These are phyloP conservation scores for Chamaenerion angustifolium DNA, from an alignment of 345 rosid species.

Conservation along the genomic window DNA sequence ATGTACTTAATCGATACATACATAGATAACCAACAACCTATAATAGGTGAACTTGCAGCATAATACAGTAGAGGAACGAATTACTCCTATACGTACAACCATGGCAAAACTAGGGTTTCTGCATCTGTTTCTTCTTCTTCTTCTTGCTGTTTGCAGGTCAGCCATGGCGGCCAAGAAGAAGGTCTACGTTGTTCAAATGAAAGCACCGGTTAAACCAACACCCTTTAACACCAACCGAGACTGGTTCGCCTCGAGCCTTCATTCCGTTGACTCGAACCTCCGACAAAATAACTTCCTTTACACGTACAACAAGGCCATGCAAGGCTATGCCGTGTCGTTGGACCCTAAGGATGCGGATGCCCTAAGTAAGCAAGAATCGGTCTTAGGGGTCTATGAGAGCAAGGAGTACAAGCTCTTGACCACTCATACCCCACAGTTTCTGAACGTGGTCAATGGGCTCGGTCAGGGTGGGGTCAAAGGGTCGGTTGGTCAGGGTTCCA, in stretches of 20 bases:
- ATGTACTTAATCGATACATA: too few species aligned
- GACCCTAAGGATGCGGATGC: slow-evolving; percentile 7
- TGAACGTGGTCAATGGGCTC: slow-evolving; percentile 1
- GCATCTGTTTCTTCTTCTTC: too few species aligned
- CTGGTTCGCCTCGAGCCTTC: slow-evolving; percentile 4
- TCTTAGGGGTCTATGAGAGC: slow-evolving; percentile 6
- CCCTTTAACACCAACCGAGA: neutral
- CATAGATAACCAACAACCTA: too few species aligned
- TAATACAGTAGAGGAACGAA: too few species aligned
- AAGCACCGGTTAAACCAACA: neutral
- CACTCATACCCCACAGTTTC: slow-evolving; percentile 2
- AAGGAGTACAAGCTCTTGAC: neutral
- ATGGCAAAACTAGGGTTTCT: too few species aligned
- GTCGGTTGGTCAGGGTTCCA: neutral
- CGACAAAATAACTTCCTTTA: slow-evolving; percentile 1
- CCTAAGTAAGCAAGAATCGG: neutral
- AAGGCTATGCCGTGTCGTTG: slow-evolving; percentile 1
- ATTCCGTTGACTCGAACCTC: neutral
- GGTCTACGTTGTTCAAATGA: slow-evolving; percentile 9
- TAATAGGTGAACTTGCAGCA: too few species aligned
- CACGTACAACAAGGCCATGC: neutral
- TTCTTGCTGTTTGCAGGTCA: too few species aligned
- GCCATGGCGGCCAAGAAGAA: slow-evolving; percentile 3
- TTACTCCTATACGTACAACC: too few species aligned
- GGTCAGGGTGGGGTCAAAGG: neutral